phyloP scores from a whole-genome alignment of 164 flowering plant species.

The Kalanchoe fedtschenkoi region DNA sequence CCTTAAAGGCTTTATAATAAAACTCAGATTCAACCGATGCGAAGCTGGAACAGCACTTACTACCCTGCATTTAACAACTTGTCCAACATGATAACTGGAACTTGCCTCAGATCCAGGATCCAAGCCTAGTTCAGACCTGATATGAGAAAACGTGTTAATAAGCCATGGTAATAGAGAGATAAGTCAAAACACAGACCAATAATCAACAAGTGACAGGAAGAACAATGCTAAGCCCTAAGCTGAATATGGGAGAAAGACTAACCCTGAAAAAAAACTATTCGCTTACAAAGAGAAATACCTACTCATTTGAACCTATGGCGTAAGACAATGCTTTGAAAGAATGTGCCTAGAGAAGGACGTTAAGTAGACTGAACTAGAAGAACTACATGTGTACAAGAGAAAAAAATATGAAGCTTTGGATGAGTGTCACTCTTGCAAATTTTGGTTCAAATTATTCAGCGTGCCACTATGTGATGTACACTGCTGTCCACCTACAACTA shows the following conservation, averaged over 20 bases:
- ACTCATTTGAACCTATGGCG: too few relatives aligned
- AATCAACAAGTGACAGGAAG: too few relatives aligned
- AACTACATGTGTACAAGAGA: too few relatives aligned
- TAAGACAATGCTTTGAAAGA: too few relatives aligned
- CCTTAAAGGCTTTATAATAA: conserved; percentile 65
- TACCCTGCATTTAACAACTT: conserved; percentile 94
- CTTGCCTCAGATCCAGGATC: conserved; percentile 56
- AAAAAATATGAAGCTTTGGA: too few relatives aligned
- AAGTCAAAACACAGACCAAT: background rate
- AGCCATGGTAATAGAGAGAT: background rate
- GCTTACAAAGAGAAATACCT: background rate
- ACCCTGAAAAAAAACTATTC: background rate
- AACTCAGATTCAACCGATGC: conserved; percentile 72
- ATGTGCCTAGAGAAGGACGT: too few relatives aligned
- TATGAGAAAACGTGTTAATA: conserved; percentile 6
- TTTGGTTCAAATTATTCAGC: too few relatives aligned
- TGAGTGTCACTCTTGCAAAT: too few relatives aligned
- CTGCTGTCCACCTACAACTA: too few relatives aligned
- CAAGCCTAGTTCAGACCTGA: conserved; percentile 83
- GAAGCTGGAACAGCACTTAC: conserved; percentile 50
- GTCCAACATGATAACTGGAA: conserved; percentile 76
- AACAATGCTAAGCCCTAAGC: background rate
- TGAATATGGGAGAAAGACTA: too few relatives aligned
- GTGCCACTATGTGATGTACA: too few relatives aligned
- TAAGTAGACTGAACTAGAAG: too few relatives aligned